phyloP scores from a whole-genome alignment of 305 asterid genomes.

The Fraxinus latifolia region DNA sequence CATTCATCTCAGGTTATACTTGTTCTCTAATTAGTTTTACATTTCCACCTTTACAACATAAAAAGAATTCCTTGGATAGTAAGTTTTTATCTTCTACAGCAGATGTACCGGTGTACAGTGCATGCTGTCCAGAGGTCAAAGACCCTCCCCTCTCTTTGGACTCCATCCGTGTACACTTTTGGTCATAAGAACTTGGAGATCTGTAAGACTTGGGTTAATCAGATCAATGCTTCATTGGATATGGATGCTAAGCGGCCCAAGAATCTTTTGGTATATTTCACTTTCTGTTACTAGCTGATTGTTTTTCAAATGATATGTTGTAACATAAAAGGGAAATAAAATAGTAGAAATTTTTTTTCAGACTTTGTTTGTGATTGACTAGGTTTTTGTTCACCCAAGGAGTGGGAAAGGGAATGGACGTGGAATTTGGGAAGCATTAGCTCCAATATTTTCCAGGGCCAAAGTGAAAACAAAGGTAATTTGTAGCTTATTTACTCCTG shows the following conservation, averaged over 20 bases:
- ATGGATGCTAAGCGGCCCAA: conserved; percentile 61
- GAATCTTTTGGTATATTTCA: conserved; percentile 73
- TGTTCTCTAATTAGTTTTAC: conserved; percentile 12
- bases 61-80: conserved; percentile 15
- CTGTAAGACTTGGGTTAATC: conserved; percentile 69
- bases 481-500: conserved; percentile 19
- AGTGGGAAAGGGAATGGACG: conserved; percentile 91
- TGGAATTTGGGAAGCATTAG: conserved; percentile 76
- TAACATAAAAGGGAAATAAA: conserved; percentile 24
- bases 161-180: conserved; percentile 61
- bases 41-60: conserved; percentile 8
- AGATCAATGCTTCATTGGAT: conserved; percentile 42
- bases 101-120: conserved; percentile 80
- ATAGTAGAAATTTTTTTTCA: conserved; percentile 14
- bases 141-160: conserved; percentile 52
- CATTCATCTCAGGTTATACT: conserved; percentile 60
- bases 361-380: conserved; percentile 38
- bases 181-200: conserved; percentile 64
- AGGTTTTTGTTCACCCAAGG: conserved; percentile 91
- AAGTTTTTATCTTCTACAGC: conserved; percentile 31
- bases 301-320: not conserved
- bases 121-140: conserved; percentile 64
- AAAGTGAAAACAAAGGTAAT: conserved; percentile 79
- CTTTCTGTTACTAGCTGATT: conserved; percentile 11
- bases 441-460: conserved; percentile 79